Evolutionary conservation across 495 filamentous ascomycete species (phyloP).

Genomic region (Sordaria brevicollis): DNA sequence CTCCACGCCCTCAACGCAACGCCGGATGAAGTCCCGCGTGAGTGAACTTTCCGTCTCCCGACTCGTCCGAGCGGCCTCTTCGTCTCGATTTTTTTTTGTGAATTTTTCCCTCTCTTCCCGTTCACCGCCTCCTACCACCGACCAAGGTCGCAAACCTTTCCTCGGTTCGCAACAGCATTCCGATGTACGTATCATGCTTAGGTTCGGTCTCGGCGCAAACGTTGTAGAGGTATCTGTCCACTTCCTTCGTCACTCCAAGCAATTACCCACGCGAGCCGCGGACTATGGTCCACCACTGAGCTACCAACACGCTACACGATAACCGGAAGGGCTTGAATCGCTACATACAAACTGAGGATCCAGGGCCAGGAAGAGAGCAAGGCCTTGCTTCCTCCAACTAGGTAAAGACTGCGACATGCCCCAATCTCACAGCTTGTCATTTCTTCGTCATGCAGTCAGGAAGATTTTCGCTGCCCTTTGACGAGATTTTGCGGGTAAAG

Average conservation of each 20-base stretch:
- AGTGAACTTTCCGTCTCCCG: neutral
- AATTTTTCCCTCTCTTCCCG: neutral
- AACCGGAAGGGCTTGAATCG: neutral
- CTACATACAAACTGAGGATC: too few species aligned
- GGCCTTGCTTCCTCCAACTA: neutral
- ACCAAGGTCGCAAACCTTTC: neutral
- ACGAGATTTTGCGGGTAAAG: neutral
- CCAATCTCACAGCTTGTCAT: neutral
- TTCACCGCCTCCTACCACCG: neutral
- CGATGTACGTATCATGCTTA: neutral
- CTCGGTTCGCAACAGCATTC: neutral
- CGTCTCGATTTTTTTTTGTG: neutral
- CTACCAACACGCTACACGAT: neutral
- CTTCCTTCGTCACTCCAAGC: neutral
- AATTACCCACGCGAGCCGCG: neutral
- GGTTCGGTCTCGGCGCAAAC: neutral
- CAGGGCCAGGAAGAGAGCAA: neutral
- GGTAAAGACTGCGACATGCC: neutral
- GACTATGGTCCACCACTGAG: neutral
- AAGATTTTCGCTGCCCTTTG: neutral
- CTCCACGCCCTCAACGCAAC: neutral
- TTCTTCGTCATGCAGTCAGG: neutral
- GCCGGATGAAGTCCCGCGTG: neutral
- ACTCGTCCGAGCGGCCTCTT: neutral
- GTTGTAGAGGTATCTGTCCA: neutral